phyloP scores from a whole-genome alignment of 805 yeast genomes.

The Brettanomyces naardenensis region DNA sequence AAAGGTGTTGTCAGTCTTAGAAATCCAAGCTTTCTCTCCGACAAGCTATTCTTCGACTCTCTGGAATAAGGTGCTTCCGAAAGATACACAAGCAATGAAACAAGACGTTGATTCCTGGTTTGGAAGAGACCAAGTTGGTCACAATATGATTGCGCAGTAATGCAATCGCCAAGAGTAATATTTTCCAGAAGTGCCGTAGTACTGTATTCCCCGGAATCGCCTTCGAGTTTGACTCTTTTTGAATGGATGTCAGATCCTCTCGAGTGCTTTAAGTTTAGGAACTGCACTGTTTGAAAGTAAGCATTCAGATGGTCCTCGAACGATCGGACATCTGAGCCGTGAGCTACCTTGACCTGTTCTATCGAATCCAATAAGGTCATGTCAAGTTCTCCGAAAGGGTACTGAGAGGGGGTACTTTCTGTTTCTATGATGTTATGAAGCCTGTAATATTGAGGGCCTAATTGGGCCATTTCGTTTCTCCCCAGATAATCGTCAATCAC shows the following conservation, averaged over 20 bases:
- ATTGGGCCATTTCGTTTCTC: not conserved
- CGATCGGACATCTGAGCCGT: too few relatives aligned
- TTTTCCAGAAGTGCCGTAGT: not conserved
- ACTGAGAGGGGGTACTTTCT: not conserved
- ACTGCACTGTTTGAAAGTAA: too few relatives aligned
- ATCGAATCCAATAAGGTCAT: not conserved
- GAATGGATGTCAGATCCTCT: too few relatives aligned
- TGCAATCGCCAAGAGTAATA: not conserved
- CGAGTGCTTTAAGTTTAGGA: too few relatives aligned
- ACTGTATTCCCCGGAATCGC: too few relatives aligned
- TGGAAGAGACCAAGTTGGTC: too few relatives aligned
- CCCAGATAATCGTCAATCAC: conserved; percentile 9
- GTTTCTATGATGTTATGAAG: not conserved
- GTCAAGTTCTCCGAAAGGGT: not conserved
- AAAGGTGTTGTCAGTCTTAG: not conserved
- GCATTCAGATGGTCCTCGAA: too few relatives aligned
- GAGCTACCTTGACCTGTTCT: too few relatives aligned
- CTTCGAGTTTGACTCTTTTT: too few relatives aligned
- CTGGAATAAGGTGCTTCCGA: not conserved
- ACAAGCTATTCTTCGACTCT: too few relatives aligned
- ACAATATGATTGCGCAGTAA: not conserved
- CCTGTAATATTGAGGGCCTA: not conserved
- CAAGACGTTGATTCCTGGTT: too few relatives aligned
- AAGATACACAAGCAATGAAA: not conserved
- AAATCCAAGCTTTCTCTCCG: too few relatives aligned